phyloP scores from a whole-genome alignment of 2,329 filamentous ascomycete genomes.

The Rhynchosporium graminicola region DNA sequence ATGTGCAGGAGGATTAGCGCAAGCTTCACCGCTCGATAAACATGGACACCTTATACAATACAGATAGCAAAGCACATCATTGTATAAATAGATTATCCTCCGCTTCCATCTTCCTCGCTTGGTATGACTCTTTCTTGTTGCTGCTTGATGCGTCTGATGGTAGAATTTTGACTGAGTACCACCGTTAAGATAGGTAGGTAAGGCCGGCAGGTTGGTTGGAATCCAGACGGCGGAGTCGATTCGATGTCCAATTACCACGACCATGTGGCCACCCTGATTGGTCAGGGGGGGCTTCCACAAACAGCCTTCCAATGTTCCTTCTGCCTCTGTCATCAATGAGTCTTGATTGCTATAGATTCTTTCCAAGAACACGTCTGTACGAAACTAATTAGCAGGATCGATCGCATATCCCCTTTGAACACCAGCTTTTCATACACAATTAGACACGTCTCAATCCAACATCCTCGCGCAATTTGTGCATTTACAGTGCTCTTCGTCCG shows the following conservation, averaged over 20 bases:
- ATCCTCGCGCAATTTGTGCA: background rate
- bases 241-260: background rate
- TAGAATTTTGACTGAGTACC: background rate
- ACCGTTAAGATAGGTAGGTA: background rate
- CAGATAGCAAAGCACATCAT: background rate
- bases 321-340: background rate
- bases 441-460: background rate
- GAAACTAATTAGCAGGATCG: background rate
- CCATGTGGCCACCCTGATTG: constrained; percentile 9
- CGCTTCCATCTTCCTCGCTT: background rate
- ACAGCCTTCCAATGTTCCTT: background rate
- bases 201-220: background rate
- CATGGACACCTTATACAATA: background rate
- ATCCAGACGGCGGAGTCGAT: background rate
- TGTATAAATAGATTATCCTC: background rate
- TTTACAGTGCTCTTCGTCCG: background rate
- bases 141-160: background rate
- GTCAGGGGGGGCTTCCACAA: background rate
- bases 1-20: background rate
- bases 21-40: constrained; percentile 2
- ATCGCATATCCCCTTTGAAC: background rate
- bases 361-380: background rate
- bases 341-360: background rate
- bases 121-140: background rate
- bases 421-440: background rate